Evolutionary conservation across 331 rosid species (phyloP).

Genomic region (Quercus lobata): DNA sequence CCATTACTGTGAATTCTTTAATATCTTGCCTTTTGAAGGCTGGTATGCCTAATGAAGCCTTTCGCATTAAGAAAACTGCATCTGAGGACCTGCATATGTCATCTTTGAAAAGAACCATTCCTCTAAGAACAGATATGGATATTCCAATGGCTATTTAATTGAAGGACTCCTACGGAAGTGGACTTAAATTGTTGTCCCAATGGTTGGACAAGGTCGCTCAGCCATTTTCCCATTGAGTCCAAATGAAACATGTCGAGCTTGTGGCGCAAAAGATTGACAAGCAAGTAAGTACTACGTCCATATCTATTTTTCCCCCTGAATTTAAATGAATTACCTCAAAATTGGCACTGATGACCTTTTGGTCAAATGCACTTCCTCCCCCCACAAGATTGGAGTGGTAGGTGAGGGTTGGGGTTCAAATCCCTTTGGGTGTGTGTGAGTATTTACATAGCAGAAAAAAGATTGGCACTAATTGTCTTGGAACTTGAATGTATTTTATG

Average conservation of each 20-base stretch:
- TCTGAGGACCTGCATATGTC: constrained; percentile 16
- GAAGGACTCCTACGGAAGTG: not conserved
- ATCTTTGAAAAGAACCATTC: constrained; percentile 18
- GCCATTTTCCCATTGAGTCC: not conserved
- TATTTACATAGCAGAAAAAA: not conserved
- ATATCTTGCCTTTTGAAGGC: constrained; percentile 74
- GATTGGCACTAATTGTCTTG: constrained; percentile 1
- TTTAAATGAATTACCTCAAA: not conserved
- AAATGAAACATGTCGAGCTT: constrained; percentile 11
- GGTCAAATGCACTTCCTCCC: too few species aligned
- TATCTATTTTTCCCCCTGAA: not conserved
- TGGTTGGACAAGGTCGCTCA: constrained; percentile 17
- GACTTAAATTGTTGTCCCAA: not conserved
- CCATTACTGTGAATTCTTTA: constrained; percentile 54
- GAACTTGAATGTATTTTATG: not conserved
- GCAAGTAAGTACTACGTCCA: constrained; percentile 13
- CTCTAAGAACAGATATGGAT: constrained; percentile 29
- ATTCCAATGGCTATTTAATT: constrained; percentile 45
- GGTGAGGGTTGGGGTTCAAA: too few species aligned
- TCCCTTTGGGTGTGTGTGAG: too few species aligned
- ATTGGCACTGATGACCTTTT: not conserved
- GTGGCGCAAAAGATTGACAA: constrained; percentile 14
- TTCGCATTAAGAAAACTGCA: constrained; percentile 37
- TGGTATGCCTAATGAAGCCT: constrained; percentile 80
- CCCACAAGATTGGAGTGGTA: too few species aligned